A percentile compares a stretch with the other conserved stretches of the same genome.
Evolutionary conservation across 73 alveolate genomes (phyloP).

Genomic region (Paramecium bursaria): DNA sequence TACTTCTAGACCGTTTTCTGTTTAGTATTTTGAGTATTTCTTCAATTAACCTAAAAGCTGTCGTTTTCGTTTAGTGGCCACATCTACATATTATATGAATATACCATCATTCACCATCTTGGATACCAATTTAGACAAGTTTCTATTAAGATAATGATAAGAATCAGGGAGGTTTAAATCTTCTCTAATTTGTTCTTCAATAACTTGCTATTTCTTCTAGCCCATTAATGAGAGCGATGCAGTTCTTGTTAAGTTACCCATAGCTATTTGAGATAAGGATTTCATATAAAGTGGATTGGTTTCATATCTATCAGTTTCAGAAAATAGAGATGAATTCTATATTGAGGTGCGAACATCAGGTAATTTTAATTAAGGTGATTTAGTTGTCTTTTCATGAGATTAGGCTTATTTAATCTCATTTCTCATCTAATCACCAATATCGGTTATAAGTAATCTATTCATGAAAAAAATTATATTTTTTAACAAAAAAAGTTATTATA

Average conservation of each 20-base stretch:
- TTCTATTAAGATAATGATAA: conserved; percentile 10
- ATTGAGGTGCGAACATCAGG: too few species aligned
- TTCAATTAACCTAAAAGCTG: conserved; percentile 12
- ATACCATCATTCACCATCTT: conserved; percentile 13
- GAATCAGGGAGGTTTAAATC: conserved; percentile 32
- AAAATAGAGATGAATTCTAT: conserved; percentile 18
- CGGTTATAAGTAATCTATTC: conserved; percentile 53
- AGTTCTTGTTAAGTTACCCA: conserved; percentile 5
- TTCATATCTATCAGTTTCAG: conserved; percentile 41
- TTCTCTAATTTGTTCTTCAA: conserved; percentile 52
- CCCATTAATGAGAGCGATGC: conserved; percentile 39
- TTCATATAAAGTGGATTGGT: conserved; percentile 26
- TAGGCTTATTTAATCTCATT: too few species aligned
- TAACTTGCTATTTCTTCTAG: neutral
- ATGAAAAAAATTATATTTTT: neutral
- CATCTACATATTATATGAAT: neutral
- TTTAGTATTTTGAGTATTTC: neutral
- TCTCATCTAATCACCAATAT: conserved; percentile 2
- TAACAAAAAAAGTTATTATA: neutral
- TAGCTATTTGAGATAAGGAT: conserved; percentile 43
- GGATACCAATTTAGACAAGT: neutral
- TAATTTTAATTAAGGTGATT: too few species aligned
- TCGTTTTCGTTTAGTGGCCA: conserved; percentile 42
- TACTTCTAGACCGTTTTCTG: too few species aligned
- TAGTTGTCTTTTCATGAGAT: too few species aligned